A percentile compares a stretch with the other conserved stretches of the same genome.
Conservation (phyloP, 345 rosid genomes). For the Limnanthes douglasii region DNA sequence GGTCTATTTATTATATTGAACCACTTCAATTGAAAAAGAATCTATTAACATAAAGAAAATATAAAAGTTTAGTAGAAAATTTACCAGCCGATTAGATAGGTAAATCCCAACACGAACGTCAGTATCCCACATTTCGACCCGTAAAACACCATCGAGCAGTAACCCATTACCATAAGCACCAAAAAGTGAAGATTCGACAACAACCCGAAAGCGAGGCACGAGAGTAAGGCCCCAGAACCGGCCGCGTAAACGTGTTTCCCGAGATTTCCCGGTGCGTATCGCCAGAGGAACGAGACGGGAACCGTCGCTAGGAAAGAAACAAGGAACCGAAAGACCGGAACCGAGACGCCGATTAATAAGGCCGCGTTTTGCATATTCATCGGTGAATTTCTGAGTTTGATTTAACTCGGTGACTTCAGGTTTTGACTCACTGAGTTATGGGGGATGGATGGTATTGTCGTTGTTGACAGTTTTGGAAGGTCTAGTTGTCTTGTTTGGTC, state of each 20-base stretch:
- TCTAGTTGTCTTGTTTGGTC: no score
- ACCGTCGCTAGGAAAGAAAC: slow-evolving; percentile 78
- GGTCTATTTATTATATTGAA: no score
- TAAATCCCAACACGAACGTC: slow-evolving; percentile 65
- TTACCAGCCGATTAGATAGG: slow-evolving; percentile 88
- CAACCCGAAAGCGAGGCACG: slow-evolving; percentile 72
- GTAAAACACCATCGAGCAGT: slow-evolving; percentile 53
- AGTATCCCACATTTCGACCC: slow-evolving; percentile 56
- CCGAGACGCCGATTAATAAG: slow-evolving; percentile 60
- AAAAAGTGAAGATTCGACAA: slow-evolving; percentile 86
- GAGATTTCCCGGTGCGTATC: slow-evolving; percentile 45
- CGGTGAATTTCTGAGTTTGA: no score
- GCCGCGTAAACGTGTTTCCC: slow-evolving; percentile 58
- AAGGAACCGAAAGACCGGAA: slow-evolving; percentile 75
- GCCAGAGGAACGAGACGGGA: slow-evolving; percentile 54
- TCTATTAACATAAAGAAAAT: not conserved
- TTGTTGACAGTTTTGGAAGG: no score
- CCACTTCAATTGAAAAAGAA: no score
- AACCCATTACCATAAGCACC: slow-evolving; percentile 69
- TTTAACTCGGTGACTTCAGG: no score
- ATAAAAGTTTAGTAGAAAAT: not conserved
- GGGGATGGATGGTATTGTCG: no score
- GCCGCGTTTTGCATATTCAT: slow-evolving; percentile 49
- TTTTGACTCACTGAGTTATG: no score
- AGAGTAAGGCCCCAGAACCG: slow-evolving; percentile 46